A percentile compares a stretch with the other conserved stretches of the same genome.
Evolutionary conservation across 108 stramenopile genomes (phyloP).

Genomic region (Nitzschia sp.): DNA sequence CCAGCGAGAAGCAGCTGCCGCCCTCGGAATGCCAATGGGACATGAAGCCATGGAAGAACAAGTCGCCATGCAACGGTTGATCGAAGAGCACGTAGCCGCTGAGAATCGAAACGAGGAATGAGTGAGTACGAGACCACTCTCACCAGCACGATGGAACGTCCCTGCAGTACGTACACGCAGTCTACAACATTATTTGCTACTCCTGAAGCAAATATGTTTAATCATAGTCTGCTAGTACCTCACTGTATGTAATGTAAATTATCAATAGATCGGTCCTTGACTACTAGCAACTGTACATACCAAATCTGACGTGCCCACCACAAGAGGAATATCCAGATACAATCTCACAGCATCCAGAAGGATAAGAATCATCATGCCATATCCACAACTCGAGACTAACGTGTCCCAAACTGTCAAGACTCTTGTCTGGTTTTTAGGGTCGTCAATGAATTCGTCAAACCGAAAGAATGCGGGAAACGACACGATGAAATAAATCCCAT

Average conservation of each 20-base stretch:
- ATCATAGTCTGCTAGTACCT: no score
- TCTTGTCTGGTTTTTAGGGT: slow-evolving; percentile 10
- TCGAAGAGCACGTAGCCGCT: slow-evolving; percentile 48
- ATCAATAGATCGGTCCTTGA: no score
- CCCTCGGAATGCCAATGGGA: slow-evolving; percentile 60
- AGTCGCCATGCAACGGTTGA: slow-evolving; percentile 45
- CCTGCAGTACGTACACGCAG: no score
- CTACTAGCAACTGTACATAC: no score
- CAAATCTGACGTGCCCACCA: slow-evolving; percentile 49
- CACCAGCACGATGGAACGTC: not conserved
- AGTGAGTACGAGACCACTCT: not conserved
- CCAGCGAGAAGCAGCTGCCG: slow-evolving; percentile 76
- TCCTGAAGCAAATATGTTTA: no score
- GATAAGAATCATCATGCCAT: slow-evolving; percentile 93
- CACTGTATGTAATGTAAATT: no score
- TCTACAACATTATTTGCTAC: no score
- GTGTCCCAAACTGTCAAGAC: slow-evolving; percentile 69
- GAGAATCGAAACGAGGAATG: slow-evolving; percentile 13
- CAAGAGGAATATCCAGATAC: slow-evolving; percentile 77
- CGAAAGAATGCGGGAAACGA: slow-evolving; percentile 91
- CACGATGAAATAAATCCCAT: slow-evolving; percentile 98
- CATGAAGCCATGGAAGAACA: slow-evolving; percentile 30
- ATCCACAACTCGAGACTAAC: slow-evolving; percentile 76
- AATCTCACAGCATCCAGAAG: slow-evolving; percentile 92
- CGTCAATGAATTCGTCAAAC: slow-evolving; percentile 69